Percentiles rank a stretch among this genome's conserved stretches.
phyloP scores from a whole-genome alignment of 2,329 filamentous ascomycete genomes.

The Stagonosporopsis cucurbitacearum region DNA sequence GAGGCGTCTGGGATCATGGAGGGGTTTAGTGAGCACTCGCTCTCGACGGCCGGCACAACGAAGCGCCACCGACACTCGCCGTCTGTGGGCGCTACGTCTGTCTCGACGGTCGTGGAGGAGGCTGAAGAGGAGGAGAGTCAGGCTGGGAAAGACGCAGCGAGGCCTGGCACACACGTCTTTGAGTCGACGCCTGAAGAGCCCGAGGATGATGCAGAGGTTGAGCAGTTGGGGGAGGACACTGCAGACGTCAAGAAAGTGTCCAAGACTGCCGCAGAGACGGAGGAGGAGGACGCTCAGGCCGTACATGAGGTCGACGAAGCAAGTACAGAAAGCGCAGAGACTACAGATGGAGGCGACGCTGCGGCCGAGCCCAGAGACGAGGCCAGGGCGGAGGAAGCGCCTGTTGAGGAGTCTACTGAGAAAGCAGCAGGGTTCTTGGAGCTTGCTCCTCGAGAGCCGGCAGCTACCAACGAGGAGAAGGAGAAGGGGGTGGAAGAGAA shows the following conservation, averaged over 20 bases:
- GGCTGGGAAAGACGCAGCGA: slow-evolving; percentile 14
- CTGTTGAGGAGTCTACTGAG: neutral
- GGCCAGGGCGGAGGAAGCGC: slow-evolving; percentile 3
- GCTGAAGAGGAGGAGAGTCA: slow-evolving; percentile 72
- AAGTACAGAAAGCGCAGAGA: neutral
- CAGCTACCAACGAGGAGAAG: slow-evolving; percentile 1
- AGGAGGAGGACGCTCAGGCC: neutral
- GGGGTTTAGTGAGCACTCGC: slow-evolving; percentile 51
- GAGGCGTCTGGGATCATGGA: slow-evolving; percentile 30
- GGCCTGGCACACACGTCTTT: slow-evolving; percentile 28
- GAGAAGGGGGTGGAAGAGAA: slow-evolving; percentile 5
- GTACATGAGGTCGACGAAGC: slow-evolving; percentile 15
- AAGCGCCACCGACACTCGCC: slow-evolving; percentile 84
- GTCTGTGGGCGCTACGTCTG: slow-evolving; percentile 73
- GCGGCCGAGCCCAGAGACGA: neutral
- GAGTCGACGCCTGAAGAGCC: slow-evolving; percentile 22
- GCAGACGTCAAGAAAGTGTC: neutral
- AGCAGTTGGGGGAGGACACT: slow-evolving; percentile 6
- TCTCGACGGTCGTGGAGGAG: slow-evolving; percentile 82
- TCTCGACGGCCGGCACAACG: slow-evolving; percentile 71
- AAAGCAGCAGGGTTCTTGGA: slow-evolving; percentile 9
- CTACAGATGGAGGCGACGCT: neutral
- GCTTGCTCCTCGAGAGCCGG: slow-evolving; percentile 3
- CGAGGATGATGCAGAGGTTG: slow-evolving; percentile 4
- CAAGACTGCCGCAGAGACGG: slow-evolving; percentile 2